A percentile compares a stretch with the other conserved stretches of the same genome.
phyloP scores from a whole-genome alignment of 75 land plant species.

The Sequoia sempervirens region DNA sequence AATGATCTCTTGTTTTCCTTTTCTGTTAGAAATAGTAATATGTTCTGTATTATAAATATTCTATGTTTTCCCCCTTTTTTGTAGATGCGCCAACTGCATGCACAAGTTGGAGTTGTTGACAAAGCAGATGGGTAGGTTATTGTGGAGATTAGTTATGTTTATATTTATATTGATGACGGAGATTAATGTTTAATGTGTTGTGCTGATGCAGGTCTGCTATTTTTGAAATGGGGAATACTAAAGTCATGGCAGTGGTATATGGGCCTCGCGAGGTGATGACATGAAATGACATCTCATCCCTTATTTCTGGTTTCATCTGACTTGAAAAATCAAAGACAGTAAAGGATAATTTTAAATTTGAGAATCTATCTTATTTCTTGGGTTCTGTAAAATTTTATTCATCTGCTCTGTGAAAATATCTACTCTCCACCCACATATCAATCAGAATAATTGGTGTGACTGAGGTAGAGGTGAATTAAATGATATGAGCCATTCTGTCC shows the following conservation, averaged over 20 bases:
- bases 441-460: background rate
- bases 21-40: background rate
- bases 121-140: constrained; percentile 87
- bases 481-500: background rate
- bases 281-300: background rate
- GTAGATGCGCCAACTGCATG: constrained; percentile 90
- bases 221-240: constrained; percentile 99
- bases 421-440: too few relatives aligned
- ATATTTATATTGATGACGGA: background rate
- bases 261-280: constrained; percentile 81
- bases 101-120: constrained; percentile 69
- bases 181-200: background rate
- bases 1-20: background rate
- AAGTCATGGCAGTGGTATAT: constrained; percentile 96
- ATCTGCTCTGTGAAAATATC: background rate
- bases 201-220: constrained; percentile 68
- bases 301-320: background rate
- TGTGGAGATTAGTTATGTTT: background rate
- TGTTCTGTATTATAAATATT: background rate
- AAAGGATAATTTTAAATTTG: background rate
- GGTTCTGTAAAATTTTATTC: background rate
- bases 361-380: background rate
- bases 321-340: background rate
- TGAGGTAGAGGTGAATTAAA: background rate
- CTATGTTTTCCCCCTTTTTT: background rate